Evolutionary conservation across 2,329 filamentous ascomycete species (phyloP).

Genomic region (Acephala macrosclerotiorum): DNA sequence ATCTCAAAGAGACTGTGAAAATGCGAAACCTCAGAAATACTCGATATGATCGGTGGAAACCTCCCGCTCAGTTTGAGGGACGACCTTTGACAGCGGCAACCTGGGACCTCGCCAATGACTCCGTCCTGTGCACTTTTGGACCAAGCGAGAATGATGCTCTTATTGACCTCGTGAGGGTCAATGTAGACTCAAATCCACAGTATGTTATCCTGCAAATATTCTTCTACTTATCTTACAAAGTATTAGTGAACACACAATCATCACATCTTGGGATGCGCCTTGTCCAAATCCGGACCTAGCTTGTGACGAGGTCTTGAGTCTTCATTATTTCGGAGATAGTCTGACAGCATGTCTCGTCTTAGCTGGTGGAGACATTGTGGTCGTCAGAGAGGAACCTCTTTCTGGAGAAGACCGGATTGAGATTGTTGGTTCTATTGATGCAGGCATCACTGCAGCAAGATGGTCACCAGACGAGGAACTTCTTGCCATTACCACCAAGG

Average conservation of each 20-base stretch:
- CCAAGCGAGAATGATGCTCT: slow-evolving; percentile 73
- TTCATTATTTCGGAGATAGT: slow-evolving; percentile 88
- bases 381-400: slow-evolving; percentile 76
- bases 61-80: slow-evolving; percentile 55
- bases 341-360: slow-evolving; percentile 82
- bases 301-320: slow-evolving; percentile 76
- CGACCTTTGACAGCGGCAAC: slow-evolving; percentile 76
- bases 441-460: slow-evolving; percentile 84
- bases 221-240: slow-evolving; percentile 48
- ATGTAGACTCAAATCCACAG: slow-evolving; percentile 49
- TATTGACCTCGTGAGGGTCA: slow-evolving; percentile 73
- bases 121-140: slow-evolving; percentile 84
- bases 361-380: slow-evolving; percentile 88
- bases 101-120: slow-evolving; percentile 84
- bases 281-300: slow-evolving; percentile 78
- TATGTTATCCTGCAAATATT: slow-evolving; percentile 42
- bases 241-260: slow-evolving; percentile 47
- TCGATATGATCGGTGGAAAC: slow-evolving; percentile 70
- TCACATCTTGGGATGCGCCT: slow-evolving; percentile 90
- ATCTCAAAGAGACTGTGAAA: slow-evolving; percentile 24
- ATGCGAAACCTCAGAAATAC: slow-evolving; percentile 93
- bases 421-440: slow-evolving; percentile 93
- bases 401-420: slow-evolving; percentile 82
- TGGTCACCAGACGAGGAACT: slow-evolving; percentile 98
- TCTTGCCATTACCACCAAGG: slow-evolving; percentile 81